Evolutionary conservation across 2,329 filamentous ascomycete species (phyloP), one percentile per base, ranked within the genome.

Genomic region (Aureobasidium sp.): DNA sequence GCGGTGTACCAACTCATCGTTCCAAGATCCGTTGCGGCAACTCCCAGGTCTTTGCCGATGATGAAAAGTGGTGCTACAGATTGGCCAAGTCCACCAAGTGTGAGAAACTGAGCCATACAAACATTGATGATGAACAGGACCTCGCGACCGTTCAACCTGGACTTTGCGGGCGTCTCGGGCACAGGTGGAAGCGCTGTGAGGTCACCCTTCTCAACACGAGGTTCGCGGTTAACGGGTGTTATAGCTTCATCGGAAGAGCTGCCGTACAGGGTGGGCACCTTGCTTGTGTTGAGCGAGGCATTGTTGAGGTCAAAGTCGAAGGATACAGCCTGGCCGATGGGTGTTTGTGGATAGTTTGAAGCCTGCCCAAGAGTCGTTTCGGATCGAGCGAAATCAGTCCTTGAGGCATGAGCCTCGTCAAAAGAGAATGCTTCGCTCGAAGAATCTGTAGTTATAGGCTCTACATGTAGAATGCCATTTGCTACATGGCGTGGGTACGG

Each of bases 1-100:
- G 77, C 76, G 47, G 76, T 74, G 57, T 77, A 70, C 77, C 76
- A 79, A 26, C 74, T 74, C 32, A 76, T 71, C 46, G 78, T 70
- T n/a, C 76, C 57, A 66, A 24, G 69, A 20, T 75, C 78, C 1
- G 76, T 72, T 48, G 72, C 71, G 1, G 68, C 69, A 24, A 73
- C 71, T 13, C 71, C 72, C 47, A 82, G 76, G 47, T 73, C 73
- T 20, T 71, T 64, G 24, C 73, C 78, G 65, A 83, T 81, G 59
- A 79, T 71, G 59, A 79, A 75, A 20, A 81, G 70, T 1, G 76
- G 74, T 15, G 73, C 73, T 9, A 79, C 66, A 6, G 66, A 70
- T 51, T 64, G 63, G 37, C 47, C 63, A 56, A 64, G 63, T 9
- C 64, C 62, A n/a, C 24, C 64, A 29, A 64, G 64, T 2, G 64